Evolutionary conservation across 2,329 filamentous ascomycete genomes (phyloP).

Genomic region (Aspergillus sergii): DNA sequence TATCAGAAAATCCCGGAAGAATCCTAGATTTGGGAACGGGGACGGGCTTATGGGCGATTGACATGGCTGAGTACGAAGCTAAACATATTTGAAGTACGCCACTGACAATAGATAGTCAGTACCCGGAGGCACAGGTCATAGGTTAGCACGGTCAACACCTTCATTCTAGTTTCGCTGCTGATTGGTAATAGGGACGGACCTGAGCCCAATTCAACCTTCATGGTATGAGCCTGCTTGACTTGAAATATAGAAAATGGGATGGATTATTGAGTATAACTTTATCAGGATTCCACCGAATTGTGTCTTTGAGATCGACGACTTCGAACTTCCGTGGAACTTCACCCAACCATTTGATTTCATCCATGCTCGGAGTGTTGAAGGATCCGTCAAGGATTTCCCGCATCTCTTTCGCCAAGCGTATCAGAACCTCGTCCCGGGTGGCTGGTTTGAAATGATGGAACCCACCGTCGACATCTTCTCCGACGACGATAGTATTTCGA

Average conservation of each 20-base stretch:
- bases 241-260: background rate
- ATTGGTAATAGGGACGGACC: slow-evolving; percentile 26
- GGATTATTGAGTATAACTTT: background rate
- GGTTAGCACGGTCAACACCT: slow-evolving; percentile 9
- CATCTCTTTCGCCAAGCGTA: slow-evolving; percentile 29
- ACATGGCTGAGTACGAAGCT: slow-evolving; percentile 32
- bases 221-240: slow-evolving; percentile 21
- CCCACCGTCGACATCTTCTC: slow-evolving; percentile 32
- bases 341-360: slow-evolving; percentile 30
- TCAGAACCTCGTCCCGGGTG: slow-evolving; percentile 49
- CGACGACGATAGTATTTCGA: slow-evolving; percentile 32
- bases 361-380: slow-evolving; percentile 29
- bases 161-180: background rate
- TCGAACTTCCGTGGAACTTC: slow-evolving; percentile 30
- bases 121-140: slow-evolving; percentile 28
- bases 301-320: slow-evolving; percentile 33
- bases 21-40: slow-evolving; percentile 46
- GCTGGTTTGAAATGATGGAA: slow-evolving; percentile 54
- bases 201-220: slow-evolving; percentile 30
- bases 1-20: slow-evolving; percentile 24
- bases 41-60: slow-evolving; percentile 44
- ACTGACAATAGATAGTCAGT: slow-evolving; percentile 17
- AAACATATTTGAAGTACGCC: background rate
- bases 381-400: slow-evolving; percentile 25
- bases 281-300: slow-evolving; percentile 33